Percentiles rank a stretch among this genome's conserved stretches.
These are phyloP conservation scores for Teratosphaeria nubilosa DNA, from an alignment of 2,329 filamentous ascomycete genomes.

Conservation along the genomic window DNA sequence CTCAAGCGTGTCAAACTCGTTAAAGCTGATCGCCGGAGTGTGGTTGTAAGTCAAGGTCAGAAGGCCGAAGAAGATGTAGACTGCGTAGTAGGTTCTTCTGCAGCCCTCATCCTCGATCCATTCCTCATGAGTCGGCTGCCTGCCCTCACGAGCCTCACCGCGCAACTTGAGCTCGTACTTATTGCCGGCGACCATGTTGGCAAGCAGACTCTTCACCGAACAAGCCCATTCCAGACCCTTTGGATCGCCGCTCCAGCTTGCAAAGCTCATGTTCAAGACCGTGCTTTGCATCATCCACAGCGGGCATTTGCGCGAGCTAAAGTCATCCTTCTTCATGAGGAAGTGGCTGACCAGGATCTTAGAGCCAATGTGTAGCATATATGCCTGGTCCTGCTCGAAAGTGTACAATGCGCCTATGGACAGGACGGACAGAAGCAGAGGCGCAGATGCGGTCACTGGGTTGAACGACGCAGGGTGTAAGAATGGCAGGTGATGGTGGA, in stretches of 20 bases:
- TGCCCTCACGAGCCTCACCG: slow-evolving; percentile 71
- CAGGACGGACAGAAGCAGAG: slow-evolving; percentile 76
- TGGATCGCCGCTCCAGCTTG: slow-evolving; percentile 96
- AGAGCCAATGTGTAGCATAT: slow-evolving; percentile 92
- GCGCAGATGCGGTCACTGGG: slow-evolving; percentile 67
- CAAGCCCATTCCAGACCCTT: slow-evolving; percentile 98
- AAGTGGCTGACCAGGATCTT: slow-evolving; percentile 97
- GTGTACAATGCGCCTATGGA: slow-evolving; percentile 95
- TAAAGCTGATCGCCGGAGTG: slow-evolving; percentile 94
- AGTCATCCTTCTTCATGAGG: slow-evolving; percentile 95
- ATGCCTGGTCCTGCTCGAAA: slow-evolving; percentile 93
- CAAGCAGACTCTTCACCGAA: slow-evolving; percentile 94
- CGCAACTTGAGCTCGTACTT: slow-evolving; percentile 92
- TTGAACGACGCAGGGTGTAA: slow-evolving; percentile 86
- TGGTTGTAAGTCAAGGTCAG: slow-evolving; percentile 95
- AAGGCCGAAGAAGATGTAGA: slow-evolving; percentile 97
- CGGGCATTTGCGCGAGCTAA: slow-evolving; percentile 93
- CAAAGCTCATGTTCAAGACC: slow-evolving; percentile 95
- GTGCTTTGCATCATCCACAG: slow-evolving; percentile 98
- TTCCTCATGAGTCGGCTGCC: slow-evolving; percentile 67
- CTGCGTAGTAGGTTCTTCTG: slow-evolving; percentile 91
- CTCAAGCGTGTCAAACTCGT: slow-evolving; percentile 89
- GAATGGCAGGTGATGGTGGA: slow-evolving; percentile 94
- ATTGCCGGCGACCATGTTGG: slow-evolving; percentile 97
- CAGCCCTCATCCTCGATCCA: slow-evolving; percentile 98